These are phyloP conservation scores for Alternaria sp. DNA, from an alignment of 2,329 filamentous ascomycete genomes.

Conservation along the genomic window DNA sequence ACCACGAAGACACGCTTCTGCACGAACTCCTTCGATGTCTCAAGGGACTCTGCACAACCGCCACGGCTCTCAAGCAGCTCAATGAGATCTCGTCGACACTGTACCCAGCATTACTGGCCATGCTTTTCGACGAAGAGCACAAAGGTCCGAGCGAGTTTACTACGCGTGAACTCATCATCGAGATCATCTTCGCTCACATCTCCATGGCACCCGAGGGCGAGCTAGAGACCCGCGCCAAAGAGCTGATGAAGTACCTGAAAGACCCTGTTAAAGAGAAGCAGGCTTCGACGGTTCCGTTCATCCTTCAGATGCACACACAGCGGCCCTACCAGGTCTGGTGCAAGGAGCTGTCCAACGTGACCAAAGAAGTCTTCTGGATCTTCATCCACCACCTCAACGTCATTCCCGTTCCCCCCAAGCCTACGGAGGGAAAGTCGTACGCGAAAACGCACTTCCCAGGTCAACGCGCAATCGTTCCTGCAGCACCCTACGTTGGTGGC, in stretches of 20 bases:
- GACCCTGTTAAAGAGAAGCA: constrained; percentile 77
- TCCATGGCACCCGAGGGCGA: constrained; percentile 64
- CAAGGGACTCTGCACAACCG: constrained; percentile 93
- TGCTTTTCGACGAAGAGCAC: constrained; percentile 97
- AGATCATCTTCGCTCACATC: constrained; percentile 87
- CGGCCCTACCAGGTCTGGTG: constrained; percentile 93
- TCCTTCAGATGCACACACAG: constrained; percentile 84
- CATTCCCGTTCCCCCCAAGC: constrained; percentile 65
- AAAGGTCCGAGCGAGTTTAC: constrained; percentile 97
- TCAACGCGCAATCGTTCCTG: constrained; percentile 86
- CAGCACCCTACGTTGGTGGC: constrained; percentile 93
- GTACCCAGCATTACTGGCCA: constrained; percentile 82
- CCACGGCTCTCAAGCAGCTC: constrained; percentile 81
- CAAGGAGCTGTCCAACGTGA: constrained; percentile 89
- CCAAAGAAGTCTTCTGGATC: constrained; percentile 99
- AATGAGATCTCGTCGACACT: constrained; percentile 78
- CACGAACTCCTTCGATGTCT: constrained; percentile 92
- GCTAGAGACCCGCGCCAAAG: constrained; percentile 70
- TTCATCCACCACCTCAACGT: constrained; percentile 95
- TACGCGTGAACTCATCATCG: constrained; percentile 88
- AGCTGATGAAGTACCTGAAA: constrained; percentile 78
- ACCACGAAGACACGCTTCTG: constrained; percentile 90
- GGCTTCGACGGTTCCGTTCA: constrained; percentile 80
- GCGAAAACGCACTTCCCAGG: constrained; percentile 78
- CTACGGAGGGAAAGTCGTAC: constrained; percentile 46